Conservation (phyloP, 2,329 filamentous ascomycete genomes). For the Xylaria arbuscula region DNA sequence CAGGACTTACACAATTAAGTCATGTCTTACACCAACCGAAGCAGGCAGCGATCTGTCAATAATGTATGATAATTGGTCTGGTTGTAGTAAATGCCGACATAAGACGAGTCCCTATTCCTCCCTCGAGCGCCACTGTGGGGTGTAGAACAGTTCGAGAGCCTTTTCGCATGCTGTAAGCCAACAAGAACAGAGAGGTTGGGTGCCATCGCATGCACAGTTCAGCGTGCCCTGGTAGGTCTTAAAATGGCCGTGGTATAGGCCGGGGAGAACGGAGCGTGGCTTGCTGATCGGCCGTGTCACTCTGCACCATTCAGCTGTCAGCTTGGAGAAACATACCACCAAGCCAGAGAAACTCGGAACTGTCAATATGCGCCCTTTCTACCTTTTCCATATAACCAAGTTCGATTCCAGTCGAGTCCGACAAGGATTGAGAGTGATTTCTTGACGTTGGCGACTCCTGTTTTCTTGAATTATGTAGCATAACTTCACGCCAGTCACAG, state of each 20-base stretch:
- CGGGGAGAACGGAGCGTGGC: background rate
- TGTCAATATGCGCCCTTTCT: constrained; percentile 2
- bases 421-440: background rate
- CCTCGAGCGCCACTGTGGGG: background rate
- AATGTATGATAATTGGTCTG: background rate
- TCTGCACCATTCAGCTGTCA: background rate
- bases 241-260: constrained; percentile 3
- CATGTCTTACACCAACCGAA: constrained; percentile 1
- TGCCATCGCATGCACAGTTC: constrained; percentile 6
- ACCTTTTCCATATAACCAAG: constrained; percentile 2
- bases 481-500: background rate
- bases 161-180: background rate
- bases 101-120: background rate
- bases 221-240: constrained; percentile 7
- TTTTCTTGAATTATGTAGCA: constrained; percentile 4
- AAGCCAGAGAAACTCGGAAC: background rate
- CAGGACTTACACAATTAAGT: background rate
- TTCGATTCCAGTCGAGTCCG: background rate
- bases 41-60: background rate
- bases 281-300: constrained; percentile 17
- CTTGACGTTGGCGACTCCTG: background rate
- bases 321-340: constrained; percentile 2
- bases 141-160: constrained; percentile 8
- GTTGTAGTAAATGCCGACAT: background rate
- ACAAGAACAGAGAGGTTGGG: constrained; percentile 7